These are phyloP conservation scores for Metarhizium sp. DNA, from an alignment of 2,329 filamentous ascomycete genomes.

Conservation along the genomic window DNA sequence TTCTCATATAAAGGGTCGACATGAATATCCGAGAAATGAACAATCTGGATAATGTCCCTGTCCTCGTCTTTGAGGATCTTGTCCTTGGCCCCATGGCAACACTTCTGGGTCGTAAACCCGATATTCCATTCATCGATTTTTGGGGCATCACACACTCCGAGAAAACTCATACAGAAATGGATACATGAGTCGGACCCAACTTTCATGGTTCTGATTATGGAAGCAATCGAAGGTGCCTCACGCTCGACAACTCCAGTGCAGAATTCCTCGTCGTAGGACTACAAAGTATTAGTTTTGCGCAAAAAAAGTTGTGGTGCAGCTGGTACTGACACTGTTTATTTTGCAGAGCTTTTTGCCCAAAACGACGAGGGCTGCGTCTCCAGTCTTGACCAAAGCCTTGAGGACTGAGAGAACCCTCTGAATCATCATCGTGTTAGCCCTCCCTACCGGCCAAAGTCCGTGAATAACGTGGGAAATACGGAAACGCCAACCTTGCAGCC, in stretches of 20 bases:
- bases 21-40: slow-evolving; percentile 51
- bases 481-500: slow-evolving; percentile 4
- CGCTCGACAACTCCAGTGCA: slow-evolving; percentile 39
- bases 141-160: slow-evolving; percentile 42
- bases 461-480: neutral
- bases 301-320: neutral
- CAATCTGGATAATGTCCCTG: slow-evolving; percentile 37
- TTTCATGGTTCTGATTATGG: slow-evolving; percentile 33
- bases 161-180: slow-evolving; percentile 40
- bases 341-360: slow-evolving; percentile 18
- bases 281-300: neutral
- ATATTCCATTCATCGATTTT: slow-evolving; percentile 31
- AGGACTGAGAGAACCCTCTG: slow-evolving; percentile 16
- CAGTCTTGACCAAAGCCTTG: slow-evolving; percentile 30
- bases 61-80: slow-evolving; percentile 34
- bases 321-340: slow-evolving; percentile 13
- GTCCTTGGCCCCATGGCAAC: slow-evolving; percentile 10
- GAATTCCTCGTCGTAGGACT: slow-evolving; percentile 43
- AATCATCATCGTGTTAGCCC: neutral
- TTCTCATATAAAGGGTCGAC: slow-evolving; percentile 44
- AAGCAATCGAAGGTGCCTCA: slow-evolving; percentile 42
- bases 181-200: slow-evolving; percentile 40
- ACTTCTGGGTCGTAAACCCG: slow-evolving; percentile 31
- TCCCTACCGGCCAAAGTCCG: neutral
- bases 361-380: slow-evolving; percentile 28